phyloP scores from a whole-genome alignment of 192 early-diverging fungal species.

The Podila epicladia region DNA sequence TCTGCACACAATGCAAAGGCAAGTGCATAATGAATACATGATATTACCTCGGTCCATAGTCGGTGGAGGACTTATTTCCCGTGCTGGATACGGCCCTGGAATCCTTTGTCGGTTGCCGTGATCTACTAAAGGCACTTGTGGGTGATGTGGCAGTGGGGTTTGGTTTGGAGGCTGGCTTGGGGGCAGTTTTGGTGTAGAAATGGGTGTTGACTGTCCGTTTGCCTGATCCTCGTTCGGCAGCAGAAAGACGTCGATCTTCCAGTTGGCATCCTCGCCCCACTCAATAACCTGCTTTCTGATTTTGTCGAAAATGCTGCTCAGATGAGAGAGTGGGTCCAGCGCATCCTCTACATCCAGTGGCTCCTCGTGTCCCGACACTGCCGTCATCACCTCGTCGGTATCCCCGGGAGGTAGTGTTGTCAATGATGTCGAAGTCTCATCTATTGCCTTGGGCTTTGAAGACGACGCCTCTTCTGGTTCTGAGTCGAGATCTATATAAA shows the following conservation, averaged over 20 bases:
- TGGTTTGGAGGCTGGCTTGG: neutral
- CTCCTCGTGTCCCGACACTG: neutral
- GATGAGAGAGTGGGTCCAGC: slow-evolving; percentile 44
- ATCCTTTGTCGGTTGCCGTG: neutral
- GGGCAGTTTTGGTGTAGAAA: neutral
- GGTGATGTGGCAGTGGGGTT: neutral
- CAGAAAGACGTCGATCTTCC: slow-evolving; percentile 51
- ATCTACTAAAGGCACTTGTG: neutral
- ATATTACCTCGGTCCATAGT: slow-evolving; percentile 6
- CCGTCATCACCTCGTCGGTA: neutral
- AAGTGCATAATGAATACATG: too few relatives aligned
- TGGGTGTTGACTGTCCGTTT: neutral
- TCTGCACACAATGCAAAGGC: neutral
- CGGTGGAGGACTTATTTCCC: neutral
- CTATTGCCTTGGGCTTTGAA: neutral
- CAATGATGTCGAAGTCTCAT: neutral
- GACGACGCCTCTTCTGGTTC: neutral
- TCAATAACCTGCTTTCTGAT: slow-evolving; percentile 48
- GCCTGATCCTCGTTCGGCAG: slow-evolving; percentile 35
- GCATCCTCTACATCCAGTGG: slow-evolving; percentile 12
- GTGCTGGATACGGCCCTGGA: neutral
- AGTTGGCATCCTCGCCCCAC: slow-evolving; percentile 50
- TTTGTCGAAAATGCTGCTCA: slow-evolving; percentile 44
- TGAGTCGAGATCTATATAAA: slow-evolving; percentile 1
- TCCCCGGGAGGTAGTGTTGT: neutral